phyloP scores from a whole-genome alignment of 208 protist genomes.

The Blastocrithidia nonstop region DNA sequence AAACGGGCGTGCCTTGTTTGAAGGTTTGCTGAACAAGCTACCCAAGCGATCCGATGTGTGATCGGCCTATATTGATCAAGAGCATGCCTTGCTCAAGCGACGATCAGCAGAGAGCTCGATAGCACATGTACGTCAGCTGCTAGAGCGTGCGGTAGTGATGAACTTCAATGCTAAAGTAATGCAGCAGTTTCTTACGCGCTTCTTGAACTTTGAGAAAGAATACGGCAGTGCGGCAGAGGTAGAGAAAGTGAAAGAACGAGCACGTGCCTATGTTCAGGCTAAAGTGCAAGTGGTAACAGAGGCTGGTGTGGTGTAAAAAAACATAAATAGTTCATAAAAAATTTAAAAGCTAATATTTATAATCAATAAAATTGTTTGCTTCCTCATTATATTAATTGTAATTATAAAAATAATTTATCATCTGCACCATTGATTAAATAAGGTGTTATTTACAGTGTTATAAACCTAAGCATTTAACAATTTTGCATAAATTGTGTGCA shows the following conservation, averaged over 20 bases:
- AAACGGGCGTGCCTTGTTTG: conserved; percentile 77
- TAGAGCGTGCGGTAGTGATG: conserved; percentile 69
- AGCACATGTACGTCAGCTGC: conserved; percentile 39
- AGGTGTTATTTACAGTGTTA: too few relatives aligned
- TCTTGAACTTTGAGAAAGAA: conserved; percentile 91
- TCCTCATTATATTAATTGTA: conserved; percentile 5
- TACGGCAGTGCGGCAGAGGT: conserved; percentile 67
- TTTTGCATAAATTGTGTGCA: too few relatives aligned
- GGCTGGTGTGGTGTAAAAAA: conserved; percentile 5
- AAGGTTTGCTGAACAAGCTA: conserved; percentile 70
- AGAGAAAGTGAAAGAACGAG: conserved; percentile 88
- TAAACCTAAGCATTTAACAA: too few relatives aligned
- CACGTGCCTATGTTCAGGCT: conserved; percentile 86
- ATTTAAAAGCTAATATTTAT: not conserved
- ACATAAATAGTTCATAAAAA: not conserved
- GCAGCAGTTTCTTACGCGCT: conserved; percentile 92
- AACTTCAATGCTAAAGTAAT: conserved; percentile 76
- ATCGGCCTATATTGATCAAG: conserved; percentile 81
- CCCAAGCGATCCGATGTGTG: conserved; percentile 85
- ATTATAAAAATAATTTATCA: not conserved
- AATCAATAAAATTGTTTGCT: not conserved
- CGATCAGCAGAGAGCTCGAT: conserved; percentile 20
- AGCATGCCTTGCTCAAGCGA: conserved; percentile 50
- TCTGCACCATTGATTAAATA: too few relatives aligned
- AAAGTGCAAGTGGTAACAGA: conserved; percentile 53